Evolutionary conservation across 2,329 filamentous ascomycete genomes (phyloP), one percentile per base, ranked within the genome.

Genomic region (Claviceps quebecensis): DNA sequence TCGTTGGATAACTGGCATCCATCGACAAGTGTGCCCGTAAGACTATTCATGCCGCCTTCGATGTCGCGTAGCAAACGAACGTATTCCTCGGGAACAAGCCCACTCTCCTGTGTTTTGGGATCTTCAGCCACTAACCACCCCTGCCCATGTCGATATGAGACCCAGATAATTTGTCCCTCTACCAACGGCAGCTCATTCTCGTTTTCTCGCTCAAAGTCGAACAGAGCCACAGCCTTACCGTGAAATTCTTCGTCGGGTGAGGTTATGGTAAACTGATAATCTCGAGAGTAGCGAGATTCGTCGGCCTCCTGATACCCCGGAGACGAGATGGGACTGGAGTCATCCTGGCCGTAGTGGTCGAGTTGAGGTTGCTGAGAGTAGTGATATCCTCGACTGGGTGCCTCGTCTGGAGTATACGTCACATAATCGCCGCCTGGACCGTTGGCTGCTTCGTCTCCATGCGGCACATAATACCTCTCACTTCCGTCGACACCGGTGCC

Each of bases 111-210:
- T 1, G 89, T 96, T 66, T 88, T 90, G 13, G 91, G 90, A 62
- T 98, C 93, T 69, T 96, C 87, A 4, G 93, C 93, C 23, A 98
- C 93, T 49, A 98, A 76, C 93, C 93, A 98, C 51, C 93, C 93
- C 68, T 97, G 89, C 16, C 91, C 91, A 63, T 97, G 90, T 44
- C 93, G 80, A 66, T 97, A 98, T 16, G 88, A 95, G 23, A 98
- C 90, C 73, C 93, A 86, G 52, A 98, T 95, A 52, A 96, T 87
- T 63, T 98, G 93, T 5, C 93, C 93, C 68, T 98, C 93, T 0
- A 87, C 83, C 46, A 98, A 72, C 4, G 89, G 88, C 52, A 98
- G 72, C 67, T 98, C 93, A 63, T 97, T 98, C 65, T 96, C 89
- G 65, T 97, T 96, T 67, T 97, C 91, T 36, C 90, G 80, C 59